Evolutionary conservation across 2,329 filamentous ascomycete genomes (phyloP), one percentile per base, ranked within the genome.

Genomic region (Aspergillus brunneoviolaceus): DNA sequence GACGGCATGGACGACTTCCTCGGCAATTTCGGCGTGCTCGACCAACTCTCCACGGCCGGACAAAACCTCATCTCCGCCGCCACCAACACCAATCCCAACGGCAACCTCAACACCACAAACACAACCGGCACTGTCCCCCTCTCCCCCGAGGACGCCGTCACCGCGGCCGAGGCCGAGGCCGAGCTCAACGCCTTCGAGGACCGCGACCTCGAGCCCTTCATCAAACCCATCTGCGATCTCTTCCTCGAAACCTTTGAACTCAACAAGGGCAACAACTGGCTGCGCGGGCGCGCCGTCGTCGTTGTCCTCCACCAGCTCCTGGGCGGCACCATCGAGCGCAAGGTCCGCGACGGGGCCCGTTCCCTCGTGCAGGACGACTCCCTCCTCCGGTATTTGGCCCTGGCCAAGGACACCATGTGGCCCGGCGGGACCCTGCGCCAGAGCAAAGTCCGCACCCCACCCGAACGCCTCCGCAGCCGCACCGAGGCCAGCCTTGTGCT

Each of bases 1-100:
- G 95, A 99, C 72, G 95, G 96, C 35, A 96, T 99, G 89, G 95
- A 99, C 73, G 95, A 99, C 68, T 96, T 99, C 57, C 81, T 99
- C 3, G 95, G 95, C 58, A 98, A 96, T 72, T 94, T 98, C 49
- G 92, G 95, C 1, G 93, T 97, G 0, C 84, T 99, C 31, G 95
- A 99, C 69, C 95, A 98, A 73, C 85, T 99, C 6, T 96, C 93
- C 0, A 85, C 92, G 1, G 93, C 95, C 6, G 94, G 94, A 0
- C 94, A 98, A 73, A 97, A 93, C 69, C 84, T 98, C 53, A 81
- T 81, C 16, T 79, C 78, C 7, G 78, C 79, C 7, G 78, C 85
- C 5, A 86, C 85, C 19, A 85, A 80, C 39, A 45, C 6, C 81
- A 79, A 19, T 82, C 85, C 42, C 58, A 57, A 39, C 16, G 16